phyloP scores from a whole-genome alignment of 768 basidiomycete species.

The Daedalea quercina region DNA sequence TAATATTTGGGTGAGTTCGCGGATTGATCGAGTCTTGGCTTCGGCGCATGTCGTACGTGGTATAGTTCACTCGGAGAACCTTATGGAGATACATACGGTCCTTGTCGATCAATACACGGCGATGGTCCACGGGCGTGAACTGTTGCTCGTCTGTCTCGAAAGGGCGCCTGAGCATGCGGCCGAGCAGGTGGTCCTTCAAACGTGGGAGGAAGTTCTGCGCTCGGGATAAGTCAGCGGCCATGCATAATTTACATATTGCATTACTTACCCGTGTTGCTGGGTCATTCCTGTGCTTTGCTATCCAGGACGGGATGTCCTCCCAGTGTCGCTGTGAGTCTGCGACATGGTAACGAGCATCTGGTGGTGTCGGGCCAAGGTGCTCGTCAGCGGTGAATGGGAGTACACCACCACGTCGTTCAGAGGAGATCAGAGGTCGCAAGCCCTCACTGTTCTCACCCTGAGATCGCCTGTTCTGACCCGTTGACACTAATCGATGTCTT shows the following conservation, averaged over 20 bases:
- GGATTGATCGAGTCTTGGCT: slow-evolving; percentile 37
- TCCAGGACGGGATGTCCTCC: too few species aligned
- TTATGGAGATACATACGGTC: slow-evolving; percentile 26
- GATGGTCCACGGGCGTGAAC: slow-evolving; percentile 17
- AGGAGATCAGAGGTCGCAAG: too few species aligned
- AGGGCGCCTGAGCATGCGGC: slow-evolving; percentile 15
- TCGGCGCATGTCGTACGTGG: slow-evolving; percentile 35
- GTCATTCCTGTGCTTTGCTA: too few species aligned
- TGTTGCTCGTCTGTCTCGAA: slow-evolving; percentile 23
- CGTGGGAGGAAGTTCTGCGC: slow-evolving; percentile 23
- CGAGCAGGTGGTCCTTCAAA: slow-evolving; percentile 26
- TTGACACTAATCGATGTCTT: too few species aligned
- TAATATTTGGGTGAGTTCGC: slow-evolving; percentile 27
- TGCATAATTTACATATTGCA: too few species aligned
- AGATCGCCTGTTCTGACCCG: too few species aligned
- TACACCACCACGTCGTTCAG: neutral
- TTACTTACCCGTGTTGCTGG: too few species aligned
- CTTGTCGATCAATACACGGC: slow-evolving; percentile 7
- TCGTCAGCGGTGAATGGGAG: neutral
- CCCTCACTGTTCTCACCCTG: too few species aligned
- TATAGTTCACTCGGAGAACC: slow-evolving; percentile 30
- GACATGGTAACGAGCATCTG: too few species aligned
- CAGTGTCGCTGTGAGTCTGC: too few species aligned
- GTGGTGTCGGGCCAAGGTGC: slow-evolving; percentile 1
- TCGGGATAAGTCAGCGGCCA: neutral